phyloP scores from a whole-genome alignment of 176 grass and related monocot species.

The Bromus sterilis region DNA sequence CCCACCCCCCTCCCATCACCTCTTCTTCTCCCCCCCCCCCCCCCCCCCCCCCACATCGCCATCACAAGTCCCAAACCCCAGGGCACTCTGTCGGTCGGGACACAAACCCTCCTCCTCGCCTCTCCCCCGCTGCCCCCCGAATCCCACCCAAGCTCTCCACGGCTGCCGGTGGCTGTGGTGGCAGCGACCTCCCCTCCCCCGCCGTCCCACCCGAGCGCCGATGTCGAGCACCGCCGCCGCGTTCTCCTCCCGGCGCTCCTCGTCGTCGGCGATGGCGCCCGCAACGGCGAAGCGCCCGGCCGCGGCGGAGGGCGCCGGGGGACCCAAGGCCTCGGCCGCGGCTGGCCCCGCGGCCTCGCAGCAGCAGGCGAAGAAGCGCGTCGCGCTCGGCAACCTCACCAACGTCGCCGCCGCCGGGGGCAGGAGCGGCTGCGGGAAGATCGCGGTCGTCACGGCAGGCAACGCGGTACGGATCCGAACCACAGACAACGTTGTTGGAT shows the following conservation, averaged over 20 bases:
- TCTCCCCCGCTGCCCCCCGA: neutral
- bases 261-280: neutral
- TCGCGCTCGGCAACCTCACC: constrained; percentile 72
- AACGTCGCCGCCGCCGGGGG: constrained; percentile 23
- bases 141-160: neutral
- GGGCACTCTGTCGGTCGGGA: constrained; percentile 1
- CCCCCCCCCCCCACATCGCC: too few species aligned
- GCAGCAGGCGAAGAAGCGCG: constrained; percentile 83
- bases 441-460: neutral
- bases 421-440: constrained; percentile 20
- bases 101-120: neutral
- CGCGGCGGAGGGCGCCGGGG: constrained; percentile 27
- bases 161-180: neutral
- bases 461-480: constrained; percentile 15
- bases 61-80: neutral
- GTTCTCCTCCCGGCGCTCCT: constrained; percentile 25
- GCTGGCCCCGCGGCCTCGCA: constrained; percentile 21
- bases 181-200: neutral
- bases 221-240: constrained; percentile 38
- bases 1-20: neutral
- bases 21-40: neutral
- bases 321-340: neutral
- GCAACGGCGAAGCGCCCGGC: constrained; percentile 48
- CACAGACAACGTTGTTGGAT: neutral
- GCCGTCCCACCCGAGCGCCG: neutral